Evolutionary conservation across 208 protist genomes (phyloP), one percentile per base, ranked within the genome.

Genomic region (Blastocrithidia nonstop): DNA sequence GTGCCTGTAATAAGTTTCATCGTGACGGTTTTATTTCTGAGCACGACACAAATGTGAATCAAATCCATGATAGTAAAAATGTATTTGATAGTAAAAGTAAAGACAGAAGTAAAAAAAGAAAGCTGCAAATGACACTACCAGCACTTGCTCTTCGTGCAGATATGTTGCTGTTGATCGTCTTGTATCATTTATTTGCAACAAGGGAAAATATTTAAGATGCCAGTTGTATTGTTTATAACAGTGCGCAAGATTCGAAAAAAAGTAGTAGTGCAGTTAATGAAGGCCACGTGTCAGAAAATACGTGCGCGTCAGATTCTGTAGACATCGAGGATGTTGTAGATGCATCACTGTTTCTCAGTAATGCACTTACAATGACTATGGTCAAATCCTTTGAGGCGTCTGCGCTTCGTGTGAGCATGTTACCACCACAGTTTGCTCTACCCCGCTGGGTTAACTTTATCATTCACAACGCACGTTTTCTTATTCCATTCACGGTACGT

Each of bases 381-480:
- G 66, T 88, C 28, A 70, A 74, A 35, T 66, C 77, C 13, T 33
- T 88, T 9, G 73, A 66, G 31, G 78, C 75, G 25, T 86, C 73
- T 6, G 84, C 84, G 39, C 61, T 89, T 44, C 75, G 76, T 13
- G 73, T 93, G 17, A 67, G 64, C 38, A 22, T 88, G 44, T 59
- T 93, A 21, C 84, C 84, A 6, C 59, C 66, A 15, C 33, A 60
- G 15, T 73, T 81, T 48, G 78, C 84, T 4, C 48, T 93, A 20
- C 84, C 84, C 3, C 66, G 73, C 0, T 93, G 84, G 84, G 62
- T 75, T 15, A 56, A 75, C 40, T 93, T 88, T 43, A 48, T 89
- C 6, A 57, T 93, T 24, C 59, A 46, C 7, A 58, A 87, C 38
- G 84, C 67, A 7, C 60, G 54, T 16, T 89, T 89, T 48, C 64